Evolutionary conservation across 176 grass and related monocot genomes (phyloP).

Genomic region (Aegilops sharonensis): DNA sequence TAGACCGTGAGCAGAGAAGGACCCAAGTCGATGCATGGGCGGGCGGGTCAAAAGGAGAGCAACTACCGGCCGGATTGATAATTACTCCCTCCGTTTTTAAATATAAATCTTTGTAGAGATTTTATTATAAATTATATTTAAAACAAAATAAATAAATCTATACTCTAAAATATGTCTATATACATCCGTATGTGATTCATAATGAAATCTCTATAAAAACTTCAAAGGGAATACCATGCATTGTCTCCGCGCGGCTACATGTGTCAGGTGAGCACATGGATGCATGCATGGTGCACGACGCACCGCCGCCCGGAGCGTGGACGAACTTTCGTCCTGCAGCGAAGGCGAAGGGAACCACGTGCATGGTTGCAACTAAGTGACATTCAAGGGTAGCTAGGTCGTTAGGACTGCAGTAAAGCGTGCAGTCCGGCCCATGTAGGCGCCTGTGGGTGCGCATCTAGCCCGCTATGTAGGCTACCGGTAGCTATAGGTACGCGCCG

Average conservation of each 20-base stretch:
- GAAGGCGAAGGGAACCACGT: neutral
- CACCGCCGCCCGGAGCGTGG: neutral
- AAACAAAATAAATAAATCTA: no score
- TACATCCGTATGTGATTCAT: no score
- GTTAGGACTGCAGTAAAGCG: neutral
- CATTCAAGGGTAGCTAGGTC: neutral
- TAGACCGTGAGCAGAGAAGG: neutral
- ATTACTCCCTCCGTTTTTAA: no score
- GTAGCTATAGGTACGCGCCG: neutral
- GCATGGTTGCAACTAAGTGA: no score
- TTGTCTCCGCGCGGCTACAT: neutral
- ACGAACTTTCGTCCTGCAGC: no score
- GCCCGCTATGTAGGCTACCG: no score
- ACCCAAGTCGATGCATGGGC: neutral
- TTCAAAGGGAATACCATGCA: no score
- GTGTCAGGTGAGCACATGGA: neutral
- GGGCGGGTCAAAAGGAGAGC: neutral
- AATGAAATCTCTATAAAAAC: no score
- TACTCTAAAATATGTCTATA: no score
- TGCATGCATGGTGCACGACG: neutral
- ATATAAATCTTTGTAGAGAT: no score
- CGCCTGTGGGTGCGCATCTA: no score
- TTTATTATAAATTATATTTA: no score
- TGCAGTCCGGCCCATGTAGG: neutral
- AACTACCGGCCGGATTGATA: neutral